phyloP scores from a whole-genome alignment of 371 early-diverging fungal genomes.

The Catenaria anguillulae region DNA sequence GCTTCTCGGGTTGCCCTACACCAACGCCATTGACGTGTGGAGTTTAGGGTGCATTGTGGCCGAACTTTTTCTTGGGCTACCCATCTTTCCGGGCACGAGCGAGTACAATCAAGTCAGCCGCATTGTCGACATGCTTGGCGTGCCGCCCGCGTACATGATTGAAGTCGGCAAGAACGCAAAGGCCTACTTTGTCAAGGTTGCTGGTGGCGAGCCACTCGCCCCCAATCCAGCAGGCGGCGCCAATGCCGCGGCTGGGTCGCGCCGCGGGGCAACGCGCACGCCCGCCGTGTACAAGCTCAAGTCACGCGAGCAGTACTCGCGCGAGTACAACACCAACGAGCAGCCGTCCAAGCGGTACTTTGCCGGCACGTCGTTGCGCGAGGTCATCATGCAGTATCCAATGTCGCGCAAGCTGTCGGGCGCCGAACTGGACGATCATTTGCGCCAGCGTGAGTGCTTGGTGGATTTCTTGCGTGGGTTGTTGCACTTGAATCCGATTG shows the following conservation, averaged over 20 bases:
- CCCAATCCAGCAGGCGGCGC: not conserved
- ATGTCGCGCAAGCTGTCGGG: constrained; percentile 39
- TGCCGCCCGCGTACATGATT: constrained; percentile 72
- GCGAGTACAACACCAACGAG: constrained; percentile 52
- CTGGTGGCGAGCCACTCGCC: not conserved
- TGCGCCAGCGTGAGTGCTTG: constrained; percentile 18
- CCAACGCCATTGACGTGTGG: constrained; percentile 97
- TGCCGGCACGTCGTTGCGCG: constrained; percentile 51
- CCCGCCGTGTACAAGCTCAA: constrained; percentile 52
- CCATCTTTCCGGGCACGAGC: constrained; percentile 80
- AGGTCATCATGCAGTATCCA: constrained; percentile 65
- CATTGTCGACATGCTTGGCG: constrained; percentile 49
- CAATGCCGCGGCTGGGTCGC: not conserved
- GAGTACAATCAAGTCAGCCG: constrained; percentile 78
- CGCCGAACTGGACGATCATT: constrained; percentile 50
- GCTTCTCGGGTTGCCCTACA: constrained; percentile 75
- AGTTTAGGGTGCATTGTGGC: constrained; percentile 97
- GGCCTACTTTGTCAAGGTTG: constrained; percentile 45
- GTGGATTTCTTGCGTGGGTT: constrained; percentile 78
- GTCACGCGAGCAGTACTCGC: constrained; percentile 60
- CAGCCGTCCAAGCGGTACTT: constrained; percentile 80
- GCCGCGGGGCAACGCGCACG: not conserved
- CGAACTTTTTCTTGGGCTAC: constrained; percentile 81
- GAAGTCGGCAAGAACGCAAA: constrained; percentile 60
- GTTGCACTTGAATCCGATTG: constrained; percentile 72